A percentile compares a stretch with the other conserved stretches of the same genome.
Evolutionary conservation across 2,329 filamentous ascomycete genomes (phyloP).

Genomic region (Mycosphaerelloides madeirae): DNA sequence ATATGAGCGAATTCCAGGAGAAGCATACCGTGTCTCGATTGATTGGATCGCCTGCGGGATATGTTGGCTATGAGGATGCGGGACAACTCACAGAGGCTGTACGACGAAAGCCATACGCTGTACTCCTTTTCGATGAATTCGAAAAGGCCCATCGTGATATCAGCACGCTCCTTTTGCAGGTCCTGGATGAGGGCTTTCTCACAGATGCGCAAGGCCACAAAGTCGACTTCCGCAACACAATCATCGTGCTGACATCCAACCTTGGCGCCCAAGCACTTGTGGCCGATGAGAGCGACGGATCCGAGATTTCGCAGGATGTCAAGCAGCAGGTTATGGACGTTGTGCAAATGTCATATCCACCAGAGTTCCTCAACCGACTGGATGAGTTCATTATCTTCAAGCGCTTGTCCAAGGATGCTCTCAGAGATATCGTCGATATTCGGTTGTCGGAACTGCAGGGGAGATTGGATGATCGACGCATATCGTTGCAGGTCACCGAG

Average conservation of each 20-base stretch:
- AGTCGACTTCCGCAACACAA: conserved; percentile 92
- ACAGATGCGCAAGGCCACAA: conserved; percentile 95
- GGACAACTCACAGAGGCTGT: conserved; percentile 95
- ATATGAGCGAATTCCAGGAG: conserved; percentile 97
- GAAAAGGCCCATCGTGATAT: conserved; percentile 97
- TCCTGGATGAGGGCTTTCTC: conserved; percentile 91
- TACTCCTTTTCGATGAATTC: conserved; percentile 93
- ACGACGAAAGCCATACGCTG: conserved; percentile 88
- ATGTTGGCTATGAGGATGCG: conserved; percentile 94
- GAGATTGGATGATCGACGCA: conserved; percentile 79
- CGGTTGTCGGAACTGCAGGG: conserved; percentile 77
- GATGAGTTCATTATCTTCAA: conserved; percentile 98
- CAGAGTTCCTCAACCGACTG: conserved; percentile 93
- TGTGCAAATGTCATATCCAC: conserved; percentile 68
- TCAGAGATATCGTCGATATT: conserved; percentile 92
- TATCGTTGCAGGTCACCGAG: conserved; percentile 65
- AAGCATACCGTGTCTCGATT: conserved; percentile 92
- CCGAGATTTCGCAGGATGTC: conserved; percentile 61
- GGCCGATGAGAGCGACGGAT: conserved; percentile 33
- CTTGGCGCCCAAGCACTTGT: conserved; percentile 89
- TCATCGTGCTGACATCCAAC: conserved; percentile 95
- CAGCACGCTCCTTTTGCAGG: conserved; percentile 83
- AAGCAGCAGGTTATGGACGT: conserved; percentile 84
- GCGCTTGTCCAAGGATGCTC: conserved; percentile 68
- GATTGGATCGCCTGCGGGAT: conserved; percentile 88